Evolutionary conservation across 2,329 filamentous ascomycete species (phyloP).

Genomic region (Zasmidium citrigriseum): DNA sequence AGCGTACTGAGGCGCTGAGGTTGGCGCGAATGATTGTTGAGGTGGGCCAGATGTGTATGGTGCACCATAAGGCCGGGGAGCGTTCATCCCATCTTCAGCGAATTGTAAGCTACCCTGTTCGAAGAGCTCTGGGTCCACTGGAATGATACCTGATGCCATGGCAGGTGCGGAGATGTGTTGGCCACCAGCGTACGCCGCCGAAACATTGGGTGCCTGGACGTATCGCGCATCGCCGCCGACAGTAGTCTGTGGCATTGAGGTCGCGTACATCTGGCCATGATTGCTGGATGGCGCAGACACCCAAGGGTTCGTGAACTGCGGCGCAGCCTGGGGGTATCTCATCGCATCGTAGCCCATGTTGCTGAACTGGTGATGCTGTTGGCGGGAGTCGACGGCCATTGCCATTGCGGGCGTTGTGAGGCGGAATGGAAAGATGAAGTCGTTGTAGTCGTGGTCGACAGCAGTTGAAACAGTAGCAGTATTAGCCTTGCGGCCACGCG

Average conservation of each 20-base stretch:
- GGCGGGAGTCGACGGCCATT: slow-evolving; percentile 90
- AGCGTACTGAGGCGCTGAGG: slow-evolving; percentile 69
- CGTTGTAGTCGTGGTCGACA: slow-evolving; percentile 20
- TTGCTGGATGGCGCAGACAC: slow-evolving; percentile 58
- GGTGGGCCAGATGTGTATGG: slow-evolving; percentile 69
- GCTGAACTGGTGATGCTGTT: slow-evolving; percentile 69
- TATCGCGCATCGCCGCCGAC: slow-evolving; percentile 54
- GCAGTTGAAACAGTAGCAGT: slow-evolving; percentile 12
- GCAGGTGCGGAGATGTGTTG: slow-evolving; percentile 69
- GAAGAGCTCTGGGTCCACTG: slow-evolving; percentile 58
- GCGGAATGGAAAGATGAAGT: slow-evolving; percentile 29
- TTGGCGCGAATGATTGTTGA: slow-evolving; percentile 67
- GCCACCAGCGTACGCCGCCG: slow-evolving; percentile 63
- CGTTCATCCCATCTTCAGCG: slow-evolving; percentile 67
- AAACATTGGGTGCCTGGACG: slow-evolving; percentile 32
- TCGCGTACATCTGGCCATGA: slow-evolving; percentile 65
- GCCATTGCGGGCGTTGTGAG: slow-evolving; percentile 62
- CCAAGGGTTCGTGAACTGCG: slow-evolving; percentile 93
- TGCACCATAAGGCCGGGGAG: slow-evolving; percentile 71
- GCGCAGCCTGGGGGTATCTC: slow-evolving; percentile 62
- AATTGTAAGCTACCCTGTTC: slow-evolving; percentile 65
- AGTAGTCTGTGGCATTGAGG: slow-evolving; percentile 62
- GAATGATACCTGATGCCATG: slow-evolving; percentile 68
- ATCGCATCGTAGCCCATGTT: slow-evolving; percentile 79
- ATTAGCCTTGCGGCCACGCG: slow-evolving; percentile 15